Evolutionary conservation across 768 basidiomycete genomes (phyloP).

Genomic region (Butyriboletus loyo): DNA sequence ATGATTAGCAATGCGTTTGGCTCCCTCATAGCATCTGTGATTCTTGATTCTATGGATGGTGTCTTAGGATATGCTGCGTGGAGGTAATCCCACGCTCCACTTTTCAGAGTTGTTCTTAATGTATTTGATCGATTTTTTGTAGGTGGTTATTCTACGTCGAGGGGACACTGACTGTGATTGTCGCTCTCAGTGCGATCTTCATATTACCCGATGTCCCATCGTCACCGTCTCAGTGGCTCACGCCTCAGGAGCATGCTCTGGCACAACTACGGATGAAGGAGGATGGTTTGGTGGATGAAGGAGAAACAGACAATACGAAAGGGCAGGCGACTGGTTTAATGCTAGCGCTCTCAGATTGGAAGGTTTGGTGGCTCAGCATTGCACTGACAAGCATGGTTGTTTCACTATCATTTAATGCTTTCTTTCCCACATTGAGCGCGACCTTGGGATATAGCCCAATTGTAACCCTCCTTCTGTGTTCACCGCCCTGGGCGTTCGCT

Average conservation of each 20-base stretch:
- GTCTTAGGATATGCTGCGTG: conserved; percentile 66
- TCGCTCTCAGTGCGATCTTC: conserved; percentile 53
- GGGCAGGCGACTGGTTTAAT: conserved; percentile 44
- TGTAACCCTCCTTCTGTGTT: conserved; percentile 68
- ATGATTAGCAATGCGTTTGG: conserved; percentile 83
- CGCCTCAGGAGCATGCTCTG: conserved; percentile 51
- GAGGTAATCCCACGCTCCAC: conserved; percentile 44
- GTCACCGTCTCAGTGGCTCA: conserved; percentile 58
- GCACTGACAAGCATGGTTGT: conserved; percentile 54
- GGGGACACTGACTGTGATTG: conserved; percentile 50
- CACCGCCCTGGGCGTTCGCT: conserved; percentile 64
- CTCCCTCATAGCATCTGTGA: conserved; percentile 71
- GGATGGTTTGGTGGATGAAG: conserved; percentile 56
- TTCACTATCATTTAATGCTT: conserved; percentile 73
- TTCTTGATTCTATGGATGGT: conserved; percentile 70
- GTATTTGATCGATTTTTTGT: background rate
- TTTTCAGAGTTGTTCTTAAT: background rate
- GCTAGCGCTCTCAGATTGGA: conserved; percentile 71
- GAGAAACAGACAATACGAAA: conserved; percentile 35
- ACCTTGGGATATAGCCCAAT: conserved; percentile 71
- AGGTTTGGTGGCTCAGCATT: conserved; percentile 78
- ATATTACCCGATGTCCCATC: conserved; percentile 75
- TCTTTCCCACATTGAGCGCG: conserved; percentile 72
- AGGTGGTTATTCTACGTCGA: conserved; percentile 77
- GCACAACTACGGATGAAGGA: conserved; percentile 62